These are phyloP conservation scores for Alternaria alternata DNA, from an alignment of 2,329 filamentous ascomycete genomes.

Conservation along the genomic window DNA sequence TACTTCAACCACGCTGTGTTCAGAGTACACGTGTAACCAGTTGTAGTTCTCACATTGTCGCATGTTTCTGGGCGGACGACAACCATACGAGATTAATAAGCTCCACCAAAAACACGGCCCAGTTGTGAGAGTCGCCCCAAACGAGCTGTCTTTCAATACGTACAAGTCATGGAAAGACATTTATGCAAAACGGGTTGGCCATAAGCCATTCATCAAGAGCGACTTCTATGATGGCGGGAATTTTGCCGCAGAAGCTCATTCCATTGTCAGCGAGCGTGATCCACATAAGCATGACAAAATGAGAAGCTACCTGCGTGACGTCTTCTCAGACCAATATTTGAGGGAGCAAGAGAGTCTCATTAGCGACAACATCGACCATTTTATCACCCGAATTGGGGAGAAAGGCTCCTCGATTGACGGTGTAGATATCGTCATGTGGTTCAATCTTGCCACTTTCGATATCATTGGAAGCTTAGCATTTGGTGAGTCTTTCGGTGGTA, in stretches of 20 bases:
- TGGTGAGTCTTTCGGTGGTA: not conserved
- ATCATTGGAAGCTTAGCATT: conserved; percentile 54
- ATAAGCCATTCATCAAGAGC: conserved; percentile 33
- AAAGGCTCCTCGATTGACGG: not conserved
- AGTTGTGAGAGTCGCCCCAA: conserved; percentile 48
- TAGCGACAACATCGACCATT: conserved; percentile 25
- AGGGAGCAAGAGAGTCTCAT: conserved; percentile 47
- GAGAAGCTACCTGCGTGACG: conserved; percentile 35
- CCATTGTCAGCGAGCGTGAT: conserved; percentile 28
- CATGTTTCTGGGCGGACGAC: not conserved
- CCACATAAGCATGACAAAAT: conserved; percentile 32
- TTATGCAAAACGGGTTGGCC: conserved; percentile 38
- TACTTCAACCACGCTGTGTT: not conserved
- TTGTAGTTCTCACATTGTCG: not conserved
- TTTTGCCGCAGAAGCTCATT: conserved; percentile 5
- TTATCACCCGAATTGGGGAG: not conserved
- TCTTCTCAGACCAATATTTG: conserved; percentile 49
- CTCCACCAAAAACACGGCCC: conserved; percentile 27
- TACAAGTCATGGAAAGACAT: conserved; percentile 49
- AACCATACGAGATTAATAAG: not conserved
- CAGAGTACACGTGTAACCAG: not conserved
- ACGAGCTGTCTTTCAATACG: conserved; percentile 49
- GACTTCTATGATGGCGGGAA: conserved; percentile 40
- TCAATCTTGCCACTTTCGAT: conserved; percentile 19
- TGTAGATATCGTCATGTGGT: conserved; percentile 14